Conservation (phyloP, 176 grass and related monocot genomes). For the Rhynchospora breviuscula region DNA sequence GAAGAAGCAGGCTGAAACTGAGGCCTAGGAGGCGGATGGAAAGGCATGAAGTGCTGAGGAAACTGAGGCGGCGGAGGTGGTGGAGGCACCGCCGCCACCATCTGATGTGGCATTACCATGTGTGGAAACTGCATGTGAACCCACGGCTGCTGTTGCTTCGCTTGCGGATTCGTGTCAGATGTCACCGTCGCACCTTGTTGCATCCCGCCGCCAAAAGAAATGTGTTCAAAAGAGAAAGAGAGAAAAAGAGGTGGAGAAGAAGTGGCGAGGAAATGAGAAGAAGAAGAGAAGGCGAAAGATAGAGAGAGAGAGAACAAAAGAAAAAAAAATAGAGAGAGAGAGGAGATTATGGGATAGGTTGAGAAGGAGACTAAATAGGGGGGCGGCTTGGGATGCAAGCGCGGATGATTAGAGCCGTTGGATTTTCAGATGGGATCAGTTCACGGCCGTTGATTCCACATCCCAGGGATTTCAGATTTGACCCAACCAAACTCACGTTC, state of each 20-base stretch:
- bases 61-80: slow-evolving; percentile 58
- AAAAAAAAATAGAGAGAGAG: slow-evolving; percentile 22
- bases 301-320: slow-evolving; percentile 31
- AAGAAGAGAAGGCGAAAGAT: neutral
- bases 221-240: neutral
- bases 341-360: slow-evolving; percentile 1
- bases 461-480: slow-evolving; percentile 49
- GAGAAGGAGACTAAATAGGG: slow-evolving; percentile 50
- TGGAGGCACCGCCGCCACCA: slow-evolving; percentile 40
- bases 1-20: neutral
- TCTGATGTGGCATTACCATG: slow-evolving; percentile 78
- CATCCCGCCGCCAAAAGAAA: slow-evolving; percentile 38
- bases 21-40: slow-evolving; percentile 14
- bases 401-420: slow-evolving; percentile 26
- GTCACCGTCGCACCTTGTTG: slow-evolving; percentile 45
- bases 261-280: slow-evolving; percentile 34
- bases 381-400: slow-evolving; percentile 31
- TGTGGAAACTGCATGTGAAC: slow-evolving; percentile 28
- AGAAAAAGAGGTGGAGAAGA: neutral
- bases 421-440: slow-evolving; percentile 34
- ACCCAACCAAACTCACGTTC: slow-evolving; percentile 42
- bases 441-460: slow-evolving; percentile 9
- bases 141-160: slow-evolving; percentile 43
- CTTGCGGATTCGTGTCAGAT: slow-evolving; percentile 29
- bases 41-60: slow-evolving; percentile 71